Conservation (phyloP, 225 moss, liverwort and hornwort genomes). For the Rhytidiadelphus loreus region DNA sequence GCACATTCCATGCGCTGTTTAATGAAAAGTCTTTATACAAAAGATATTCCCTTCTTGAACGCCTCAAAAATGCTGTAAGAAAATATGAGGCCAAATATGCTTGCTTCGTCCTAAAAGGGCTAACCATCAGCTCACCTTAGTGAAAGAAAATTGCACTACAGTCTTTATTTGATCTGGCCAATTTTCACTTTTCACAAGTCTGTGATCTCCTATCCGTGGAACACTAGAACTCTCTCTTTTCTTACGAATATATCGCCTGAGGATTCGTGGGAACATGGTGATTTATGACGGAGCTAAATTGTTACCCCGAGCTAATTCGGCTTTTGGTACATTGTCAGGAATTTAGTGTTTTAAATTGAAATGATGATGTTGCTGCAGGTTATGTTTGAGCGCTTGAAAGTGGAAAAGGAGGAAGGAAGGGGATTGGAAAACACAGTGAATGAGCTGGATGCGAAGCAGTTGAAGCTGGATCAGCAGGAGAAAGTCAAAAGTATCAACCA, state of each 20-base stretch:
- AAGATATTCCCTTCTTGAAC: neutral
- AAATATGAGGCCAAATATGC: neutral
- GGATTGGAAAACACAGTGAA: slow-evolving; percentile 17
- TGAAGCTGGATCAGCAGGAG: slow-evolving; percentile 24
- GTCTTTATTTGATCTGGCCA: neutral
- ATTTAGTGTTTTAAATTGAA: neutral
- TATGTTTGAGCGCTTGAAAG: slow-evolving; percentile 80
- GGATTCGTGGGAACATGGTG: neutral
- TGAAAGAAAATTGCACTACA: neutral
- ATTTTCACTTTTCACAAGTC: neutral
- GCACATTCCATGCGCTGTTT: neutral
- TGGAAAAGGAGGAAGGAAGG: slow-evolving; percentile 82
- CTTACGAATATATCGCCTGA: neutral
- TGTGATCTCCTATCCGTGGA: too few relatives aligned
- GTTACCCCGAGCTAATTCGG: neutral
- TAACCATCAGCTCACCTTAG: neutral
- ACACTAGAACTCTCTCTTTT: neutral
- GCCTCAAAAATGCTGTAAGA: neutral
- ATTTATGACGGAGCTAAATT: neutral
- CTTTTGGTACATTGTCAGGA: neutral
- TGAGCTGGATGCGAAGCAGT: slow-evolving; percentile 10
- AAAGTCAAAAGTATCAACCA: slow-evolving; percentile 19
- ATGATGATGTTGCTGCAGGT: slow-evolving; percentile 23
- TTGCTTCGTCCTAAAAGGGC: neutral
- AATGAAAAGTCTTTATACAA: neutral